Evolutionary conservation across 441 rosid species (phyloP), one percentile per base, ranked within the genome.

Genomic region (Sinapis alba): DNA sequence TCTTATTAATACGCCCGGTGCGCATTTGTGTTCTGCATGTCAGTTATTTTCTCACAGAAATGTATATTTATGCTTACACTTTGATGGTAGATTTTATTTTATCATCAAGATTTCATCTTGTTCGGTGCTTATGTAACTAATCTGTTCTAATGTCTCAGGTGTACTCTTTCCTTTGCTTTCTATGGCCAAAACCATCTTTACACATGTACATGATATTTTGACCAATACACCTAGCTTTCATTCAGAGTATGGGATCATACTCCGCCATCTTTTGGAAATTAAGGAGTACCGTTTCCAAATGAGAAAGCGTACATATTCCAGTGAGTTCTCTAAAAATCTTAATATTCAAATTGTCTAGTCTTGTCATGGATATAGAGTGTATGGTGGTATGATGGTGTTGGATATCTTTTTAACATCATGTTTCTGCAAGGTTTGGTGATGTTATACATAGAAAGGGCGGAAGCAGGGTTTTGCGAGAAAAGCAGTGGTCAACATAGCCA

Each of bases 181-280:
- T 59, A 86, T 88, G 77, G 95, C 82, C 57, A 96, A 84, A 79
- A 72, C 81, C 28, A 88, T 96, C 68, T 93, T 89, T 81, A 83
- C 75, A 80, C 98, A 96, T 77, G 68, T 89, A 36, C 86, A 76
- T 83, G 96, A 96, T 78, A 86, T 90, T 57, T 72, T 92, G 80
- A 86, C 88, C 86, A 89, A 67, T 64, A 91, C 86, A 54, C 89
- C 97, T 56, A 88, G 91, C 85, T 89, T 91, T 83, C 98, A 93
- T 69, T 84, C 89, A 26, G 95, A 93, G 81, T 96, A 96, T 78
- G 98, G 96, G 75, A 80, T 83, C 75, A 89, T 92, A 61, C 90
- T 93, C 26, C 91, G 97, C 56, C 89, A 86, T 85, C 91, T 96
- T 66, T 82, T 93, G 83, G 85, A 76, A 23, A 78, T 86, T 36